A percentile compares a stretch with the other conserved stretches of the same genome.
phyloP scores from a whole-genome alignment of 2,329 filamentous ascomycete species.

The Pyricularia pennisetigena region DNA sequence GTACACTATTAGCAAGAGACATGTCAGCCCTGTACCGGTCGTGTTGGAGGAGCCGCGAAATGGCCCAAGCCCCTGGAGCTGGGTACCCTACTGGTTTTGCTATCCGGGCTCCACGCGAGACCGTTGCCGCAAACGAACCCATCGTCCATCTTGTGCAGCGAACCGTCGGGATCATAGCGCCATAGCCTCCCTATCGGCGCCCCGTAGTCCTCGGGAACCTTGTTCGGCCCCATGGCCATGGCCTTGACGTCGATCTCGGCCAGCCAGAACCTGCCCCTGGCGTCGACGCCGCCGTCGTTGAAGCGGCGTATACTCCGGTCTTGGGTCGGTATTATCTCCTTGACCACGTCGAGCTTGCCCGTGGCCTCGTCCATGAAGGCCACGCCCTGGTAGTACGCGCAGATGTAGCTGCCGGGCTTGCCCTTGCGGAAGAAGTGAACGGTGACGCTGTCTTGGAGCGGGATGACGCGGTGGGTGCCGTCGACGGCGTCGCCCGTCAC shows the following conservation, averaged over 20 bases:
- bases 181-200: constrained; percentile 15
- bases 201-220: constrained; percentile 18
- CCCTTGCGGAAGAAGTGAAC: constrained; percentile 22
- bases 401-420: constrained; percentile 25
- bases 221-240: constrained; percentile 19
- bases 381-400: constrained; percentile 26
- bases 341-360: constrained; percentile 22
- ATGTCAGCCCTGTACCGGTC: not conserved
- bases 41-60: not conserved
- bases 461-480: constrained; percentile 14
- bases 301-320: constrained; percentile 20
- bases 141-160: constrained; percentile 19
- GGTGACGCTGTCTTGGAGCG: constrained; percentile 23
- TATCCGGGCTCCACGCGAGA: constrained; percentile 24
- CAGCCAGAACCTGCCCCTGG: constrained; percentile 22
- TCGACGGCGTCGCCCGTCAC: constrained; percentile 17
- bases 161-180: constrained; percentile 18
- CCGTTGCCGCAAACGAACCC: constrained; percentile 25
- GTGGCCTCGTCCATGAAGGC: constrained; percentile 25
- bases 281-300: constrained; percentile 25
- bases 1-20: constrained; percentile 13
- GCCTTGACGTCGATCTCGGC: constrained; percentile 25
- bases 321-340: constrained; percentile 22
- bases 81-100: constrained; percentile 14
- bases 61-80: not conserved